Percentiles rank a stretch among this genome's conserved stretches.
Conservation (phyloP, 75 land plant species). For the Sequoiadendron giganteum region DNA sequence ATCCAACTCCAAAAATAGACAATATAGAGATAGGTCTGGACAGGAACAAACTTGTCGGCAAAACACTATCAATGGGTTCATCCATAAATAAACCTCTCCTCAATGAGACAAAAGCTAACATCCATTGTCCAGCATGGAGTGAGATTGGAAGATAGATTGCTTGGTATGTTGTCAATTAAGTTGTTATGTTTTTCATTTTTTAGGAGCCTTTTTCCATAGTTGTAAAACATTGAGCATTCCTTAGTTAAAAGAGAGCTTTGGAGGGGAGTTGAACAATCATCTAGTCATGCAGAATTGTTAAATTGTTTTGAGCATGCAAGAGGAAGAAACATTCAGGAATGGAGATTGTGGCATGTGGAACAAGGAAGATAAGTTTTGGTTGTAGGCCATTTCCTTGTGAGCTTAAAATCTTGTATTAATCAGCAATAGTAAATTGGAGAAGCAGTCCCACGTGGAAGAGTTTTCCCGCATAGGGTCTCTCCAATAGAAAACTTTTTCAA, state of each 20-base stretch:
- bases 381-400: not conserved
- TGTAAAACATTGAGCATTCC: not conserved
- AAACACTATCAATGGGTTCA: not conserved
- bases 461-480: not conserved
- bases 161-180: not conserved
- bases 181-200: not conserved
- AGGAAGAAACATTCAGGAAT: not conserved
- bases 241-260: not conserved
- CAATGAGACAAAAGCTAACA: not conserved
- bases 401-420: not conserved
- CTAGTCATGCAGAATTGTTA: not conserved
- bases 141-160: not conserved
- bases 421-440: not conserved
- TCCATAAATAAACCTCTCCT: not conserved
- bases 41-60: not conserved
- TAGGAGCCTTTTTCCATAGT: too few relatives aligned
- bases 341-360: not conserved
- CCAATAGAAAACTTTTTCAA: not conserved
- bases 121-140: not conserved
- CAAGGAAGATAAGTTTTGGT: not conserved
- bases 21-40: not conserved
- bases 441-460: not conserved
- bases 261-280: not conserved
- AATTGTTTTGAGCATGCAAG: not conserved
- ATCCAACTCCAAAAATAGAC: too few relatives aligned